These are phyloP conservation scores for Chamaecrista fasciculata DNA, from an alignment of 306 rosid species.

Conservation along the genomic window DNA sequence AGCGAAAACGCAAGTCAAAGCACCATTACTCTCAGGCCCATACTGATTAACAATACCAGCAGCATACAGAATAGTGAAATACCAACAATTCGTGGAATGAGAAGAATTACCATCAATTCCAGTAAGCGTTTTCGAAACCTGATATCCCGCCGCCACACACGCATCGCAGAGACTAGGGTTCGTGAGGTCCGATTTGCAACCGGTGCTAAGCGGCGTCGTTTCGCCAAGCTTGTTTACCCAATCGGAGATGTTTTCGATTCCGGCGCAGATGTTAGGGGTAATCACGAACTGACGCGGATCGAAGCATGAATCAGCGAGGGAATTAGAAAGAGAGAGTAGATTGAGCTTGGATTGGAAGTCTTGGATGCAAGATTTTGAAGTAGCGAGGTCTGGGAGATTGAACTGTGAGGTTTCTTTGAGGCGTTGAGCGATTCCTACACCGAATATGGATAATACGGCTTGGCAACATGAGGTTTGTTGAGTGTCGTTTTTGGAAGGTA, in stretches of 20 bases:
- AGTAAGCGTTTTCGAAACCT: slow-evolving; percentile 35
- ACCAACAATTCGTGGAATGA: slow-evolving; percentile 51
- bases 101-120: slow-evolving; percentile 62
- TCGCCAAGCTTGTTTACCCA: slow-evolving; percentile 56
- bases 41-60: slow-evolving; percentile 76
- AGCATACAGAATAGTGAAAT: slow-evolving; percentile 66
- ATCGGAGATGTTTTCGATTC: slow-evolving; percentile 45
- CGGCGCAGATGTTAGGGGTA: slow-evolving; percentile 57
- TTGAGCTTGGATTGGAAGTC: slow-evolving; percentile 62
- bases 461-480: slow-evolving; percentile 47
- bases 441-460: slow-evolving; percentile 55
- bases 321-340: slow-evolving; percentile 41
- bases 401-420: slow-evolving; percentile 72
- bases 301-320: slow-evolving; percentile 45
- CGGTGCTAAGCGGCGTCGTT: slow-evolving; percentile 42
- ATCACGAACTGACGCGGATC: slow-evolving; percentile 64
- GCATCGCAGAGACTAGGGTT: slow-evolving; percentile 53
- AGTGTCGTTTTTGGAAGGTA: slow-evolving; percentile 13
- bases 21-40: slow-evolving; percentile 79
- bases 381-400: slow-evolving; percentile 49
- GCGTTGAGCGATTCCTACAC: slow-evolving; percentile 53
- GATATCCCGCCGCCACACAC: slow-evolving; percentile 59
- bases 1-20: slow-evolving; percentile 54
- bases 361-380: slow-evolving; percentile 61
- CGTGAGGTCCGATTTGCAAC: slow-evolving; percentile 59